Base-by-base conservation (phyloP, 1,284 basidiomycete species). In the Ustilago xerochloae region DNA sequence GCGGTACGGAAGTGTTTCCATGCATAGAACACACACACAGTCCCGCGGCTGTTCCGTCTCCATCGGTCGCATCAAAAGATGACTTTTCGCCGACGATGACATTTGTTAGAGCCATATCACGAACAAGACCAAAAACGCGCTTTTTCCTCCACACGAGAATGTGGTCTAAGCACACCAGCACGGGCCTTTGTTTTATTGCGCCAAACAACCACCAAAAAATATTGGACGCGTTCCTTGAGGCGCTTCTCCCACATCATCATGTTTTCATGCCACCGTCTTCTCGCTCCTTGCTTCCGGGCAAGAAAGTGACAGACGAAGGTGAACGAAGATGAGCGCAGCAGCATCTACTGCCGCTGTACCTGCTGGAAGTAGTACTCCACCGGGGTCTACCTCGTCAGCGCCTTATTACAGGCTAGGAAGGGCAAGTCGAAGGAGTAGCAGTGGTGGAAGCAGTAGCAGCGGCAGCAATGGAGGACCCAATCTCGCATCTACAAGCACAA, bases 401-500 rank as follows among this genome's bases (percentile, higher is more conserved):
- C 52, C 53, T 6, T 59, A 58, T 10, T 50, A 43, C 10, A 35
- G 64, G 43, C 16, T 67, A 13, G 48, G 64, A 3, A 18, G 54
- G n/a, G n/a, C n/a, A 16, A 48, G 48, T 18, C 47, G 59, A 15
- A 48, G 64, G 8, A 18, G 64, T 15, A 53, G 52, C 12, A 62
- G 59, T 22, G 46, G 52, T 18, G 18, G n/a, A 16, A 43, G 57
- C n/a, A 60, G 57, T 18, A 33, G 57, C 6, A 41, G 55, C 2
- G 53, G 64, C 30, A 66, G 64, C 26, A 60, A 43, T 29, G 53
- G 63, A 8, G 57, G 52, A 0, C 43, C 47, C 6, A 48, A 46
- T 29, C 45, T 30, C 35, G 22, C 35, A 16, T 32, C 38, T 13
- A 28, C 47, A 6, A 62, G 45, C 22, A 41, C 18, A 6, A 45